phyloP scores from a whole-genome alignment of 179 eudicot species.

The Silene coronaria region DNA sequence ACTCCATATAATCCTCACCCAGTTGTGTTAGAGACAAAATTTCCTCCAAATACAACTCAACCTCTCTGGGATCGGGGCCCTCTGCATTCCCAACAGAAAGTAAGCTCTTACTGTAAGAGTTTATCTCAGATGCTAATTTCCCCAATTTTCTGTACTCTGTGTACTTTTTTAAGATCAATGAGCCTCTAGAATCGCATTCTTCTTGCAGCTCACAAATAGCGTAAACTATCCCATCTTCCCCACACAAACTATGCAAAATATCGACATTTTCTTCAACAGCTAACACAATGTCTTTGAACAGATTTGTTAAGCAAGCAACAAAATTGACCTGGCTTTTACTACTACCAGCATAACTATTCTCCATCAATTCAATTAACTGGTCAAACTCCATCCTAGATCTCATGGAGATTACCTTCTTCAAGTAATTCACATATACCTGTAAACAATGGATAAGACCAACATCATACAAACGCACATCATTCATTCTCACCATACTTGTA shows the following conservation, averaged over 20 bases:
- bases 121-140: constrained; percentile 67
- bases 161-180: constrained; percentile 63
- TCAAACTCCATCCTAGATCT: constrained; percentile 79
- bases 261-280: constrained; percentile 82
- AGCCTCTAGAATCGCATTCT: constrained; percentile 84
- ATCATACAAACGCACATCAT: not conserved
- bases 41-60: constrained; percentile 78
- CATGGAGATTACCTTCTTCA: constrained; percentile 69
- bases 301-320: constrained; percentile 71
- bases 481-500: not conserved
- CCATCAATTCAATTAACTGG: constrained; percentile 60
- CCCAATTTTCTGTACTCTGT: constrained; percentile 74
- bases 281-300: constrained; percentile 79
- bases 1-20: constrained; percentile 85
- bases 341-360: constrained; percentile 29
- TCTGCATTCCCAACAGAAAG: constrained; percentile 60
- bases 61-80: constrained; percentile 93
- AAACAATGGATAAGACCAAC: not conserved
- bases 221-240: constrained; percentile 86
- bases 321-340: constrained; percentile 43
- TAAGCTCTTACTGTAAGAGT: constrained; percentile 74
- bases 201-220: constrained; percentile 92
- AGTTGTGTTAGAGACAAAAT: constrained; percentile 70
- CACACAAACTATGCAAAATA: constrained; percentile 65
- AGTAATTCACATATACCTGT: constrained; percentile 65